These are phyloP conservation scores for Gossypium gossypioides DNA, from an alignment of 441 rosid species.

Conservation along the genomic window DNA sequence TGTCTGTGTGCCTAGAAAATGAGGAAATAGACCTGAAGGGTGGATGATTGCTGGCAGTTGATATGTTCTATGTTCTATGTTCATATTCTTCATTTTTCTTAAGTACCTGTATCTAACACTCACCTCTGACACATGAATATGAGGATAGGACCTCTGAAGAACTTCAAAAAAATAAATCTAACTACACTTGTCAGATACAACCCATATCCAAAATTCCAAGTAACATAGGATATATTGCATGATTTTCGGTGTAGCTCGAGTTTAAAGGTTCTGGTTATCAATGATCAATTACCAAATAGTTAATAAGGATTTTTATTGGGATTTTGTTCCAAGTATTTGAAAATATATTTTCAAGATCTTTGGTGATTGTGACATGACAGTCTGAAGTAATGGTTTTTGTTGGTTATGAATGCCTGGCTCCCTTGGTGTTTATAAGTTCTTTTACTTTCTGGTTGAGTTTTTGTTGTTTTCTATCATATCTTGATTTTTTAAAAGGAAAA, in stretches of 20 bases:
- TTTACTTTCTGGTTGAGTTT: not conserved
- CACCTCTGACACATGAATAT: too few species aligned
- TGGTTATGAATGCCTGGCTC: not conserved
- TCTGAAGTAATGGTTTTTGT: not conserved
- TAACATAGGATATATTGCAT: too few species aligned
- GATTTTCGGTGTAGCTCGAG: not conserved
- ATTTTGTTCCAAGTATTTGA: not conserved
- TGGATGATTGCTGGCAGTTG: not conserved
- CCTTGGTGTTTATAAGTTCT: not conserved
- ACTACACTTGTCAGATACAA: too few species aligned
- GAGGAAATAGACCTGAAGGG: not conserved
- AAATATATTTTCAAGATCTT: not conserved
- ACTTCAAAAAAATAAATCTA: too few species aligned
- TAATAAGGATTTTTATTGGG: not conserved
- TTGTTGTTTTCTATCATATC: not conserved
- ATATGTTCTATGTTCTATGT: not conserved
- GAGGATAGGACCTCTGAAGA: too few species aligned
- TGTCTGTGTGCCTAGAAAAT: not conserved
- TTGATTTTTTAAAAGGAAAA: slow-evolving; percentile 1
- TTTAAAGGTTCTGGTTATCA: not conserved
- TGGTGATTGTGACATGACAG: not conserved
- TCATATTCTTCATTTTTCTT: not conserved
- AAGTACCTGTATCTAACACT: too few species aligned
- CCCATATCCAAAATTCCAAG: too few species aligned
- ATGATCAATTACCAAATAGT: not conserved